Evolutionary conservation across 495 filamentous ascomycete genomes (phyloP).

Genomic region (Aspergillus cristatus): DNA sequence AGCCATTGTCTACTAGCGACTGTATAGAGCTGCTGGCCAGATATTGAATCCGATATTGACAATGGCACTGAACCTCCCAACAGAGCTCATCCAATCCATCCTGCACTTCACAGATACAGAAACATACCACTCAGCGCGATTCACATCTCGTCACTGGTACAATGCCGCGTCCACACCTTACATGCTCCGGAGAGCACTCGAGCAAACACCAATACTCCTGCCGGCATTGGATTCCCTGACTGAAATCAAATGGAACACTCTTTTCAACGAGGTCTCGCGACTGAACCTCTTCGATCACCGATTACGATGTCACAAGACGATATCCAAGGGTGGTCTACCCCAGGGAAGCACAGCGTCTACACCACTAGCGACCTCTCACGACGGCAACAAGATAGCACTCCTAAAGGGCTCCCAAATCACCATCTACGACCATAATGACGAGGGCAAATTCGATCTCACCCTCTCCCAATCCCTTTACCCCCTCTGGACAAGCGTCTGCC

Average conservation of each 20-base stretch:
- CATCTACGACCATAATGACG: conserved; percentile 2
- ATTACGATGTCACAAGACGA: conserved; percentile 3
- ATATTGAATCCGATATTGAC: no score
- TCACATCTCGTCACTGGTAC: conserved; percentile 9
- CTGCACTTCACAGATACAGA: conserved; percentile 10
- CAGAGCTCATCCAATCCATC: conserved; percentile 14
- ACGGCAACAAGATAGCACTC: conserved; percentile 5
- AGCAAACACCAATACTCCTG: conserved; percentile 6
- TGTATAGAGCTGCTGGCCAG: no score
- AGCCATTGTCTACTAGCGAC: no score
- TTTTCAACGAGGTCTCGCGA: conserved; percentile 8
- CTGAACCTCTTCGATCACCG: conserved; percentile 9
- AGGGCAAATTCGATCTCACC: conserved; percentile 2
- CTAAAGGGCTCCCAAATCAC: conserved; percentile 9
- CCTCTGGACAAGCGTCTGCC: conserved; percentile 10
- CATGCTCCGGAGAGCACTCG: conserved; percentile 7
- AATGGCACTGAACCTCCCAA: conserved; percentile 7
- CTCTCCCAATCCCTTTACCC: conserved; percentile 8
- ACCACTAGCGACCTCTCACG: conserved; percentile 1
- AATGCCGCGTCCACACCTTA: conserved; percentile 10
- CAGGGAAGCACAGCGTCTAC: conserved; percentile 4
- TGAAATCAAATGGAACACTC: conserved; percentile 8
- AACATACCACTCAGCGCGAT: conserved; percentile 9
- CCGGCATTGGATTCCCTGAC: conserved; percentile 7
- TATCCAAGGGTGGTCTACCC: conserved; percentile 3